A percentile compares a stretch with the other conserved stretches of the same genome.
phyloP scores from a whole-genome alignment of 116 monocot genomes.

The Trichopus zeylanicus region DNA sequence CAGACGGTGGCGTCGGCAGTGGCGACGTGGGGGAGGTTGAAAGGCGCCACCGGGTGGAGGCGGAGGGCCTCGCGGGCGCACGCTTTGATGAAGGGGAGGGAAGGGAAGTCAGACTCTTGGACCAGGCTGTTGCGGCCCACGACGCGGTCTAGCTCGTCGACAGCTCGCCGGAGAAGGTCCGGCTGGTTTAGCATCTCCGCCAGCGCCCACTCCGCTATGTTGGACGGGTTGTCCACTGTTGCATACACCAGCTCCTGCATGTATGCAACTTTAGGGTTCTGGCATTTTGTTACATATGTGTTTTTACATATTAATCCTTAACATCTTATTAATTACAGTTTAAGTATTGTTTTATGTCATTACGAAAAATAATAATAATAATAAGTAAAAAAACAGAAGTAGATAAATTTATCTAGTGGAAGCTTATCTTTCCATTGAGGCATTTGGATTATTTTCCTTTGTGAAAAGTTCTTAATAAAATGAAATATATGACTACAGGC shows the following conservation, averaged over 20 bases:
- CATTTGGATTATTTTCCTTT: too few species aligned
- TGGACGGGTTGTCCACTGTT: slow-evolving; percentile 23
- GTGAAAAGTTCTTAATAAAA: too few species aligned
- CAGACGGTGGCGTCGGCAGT: too few species aligned
- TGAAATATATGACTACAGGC: too few species aligned
- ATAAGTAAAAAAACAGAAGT: too few species aligned
- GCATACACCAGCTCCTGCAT: slow-evolving; percentile 22
- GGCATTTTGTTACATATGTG: not conserved
- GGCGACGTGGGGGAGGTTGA: not conserved
- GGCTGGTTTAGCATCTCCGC: slow-evolving; percentile 13
- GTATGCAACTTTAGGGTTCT: not conserved
- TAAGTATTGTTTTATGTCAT: too few species aligned
- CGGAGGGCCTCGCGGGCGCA: not conserved
- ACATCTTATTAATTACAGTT: too few species aligned
- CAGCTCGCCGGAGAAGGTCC: not conserved
- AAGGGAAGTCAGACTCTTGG: not conserved
- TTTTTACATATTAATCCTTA: not conserved
- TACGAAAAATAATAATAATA: too few species aligned
- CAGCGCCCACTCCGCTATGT: slow-evolving; percentile 22
- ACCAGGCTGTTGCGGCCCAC: not conserved
- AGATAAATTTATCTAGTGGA: too few species aligned
- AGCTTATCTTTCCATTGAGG: too few species aligned
- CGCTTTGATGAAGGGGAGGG: not conserved
- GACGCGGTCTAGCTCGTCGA: not conserved
- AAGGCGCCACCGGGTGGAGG: not conserved